phyloP scores from a whole-genome alignment of 2,329 filamentous ascomycete genomes.

The Sporothrix variecibatus region DNA sequence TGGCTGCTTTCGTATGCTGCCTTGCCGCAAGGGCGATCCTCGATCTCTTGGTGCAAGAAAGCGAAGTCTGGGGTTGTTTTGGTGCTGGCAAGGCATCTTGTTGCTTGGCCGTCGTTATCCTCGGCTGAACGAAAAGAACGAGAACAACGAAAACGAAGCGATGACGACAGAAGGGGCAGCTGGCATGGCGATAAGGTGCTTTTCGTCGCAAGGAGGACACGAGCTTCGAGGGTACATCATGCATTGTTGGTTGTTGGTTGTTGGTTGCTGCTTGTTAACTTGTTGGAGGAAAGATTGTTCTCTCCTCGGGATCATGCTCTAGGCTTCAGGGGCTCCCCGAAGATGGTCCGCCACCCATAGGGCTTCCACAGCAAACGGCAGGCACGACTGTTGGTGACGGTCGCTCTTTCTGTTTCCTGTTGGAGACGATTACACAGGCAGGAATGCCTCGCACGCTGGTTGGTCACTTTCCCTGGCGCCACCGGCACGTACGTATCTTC shows the following conservation, averaged over 20 bases:
- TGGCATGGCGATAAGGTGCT: not conserved
- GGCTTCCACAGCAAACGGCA: not conserved
- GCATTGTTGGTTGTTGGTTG: not conserved
- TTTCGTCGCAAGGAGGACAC: not conserved
- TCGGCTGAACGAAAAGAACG: slow-evolving; percentile 35
- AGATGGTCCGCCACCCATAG: not conserved
- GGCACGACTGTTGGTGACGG: not conserved
- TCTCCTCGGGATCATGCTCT: not conserved
- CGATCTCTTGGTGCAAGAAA: not conserved
- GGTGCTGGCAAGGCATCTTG: no score
- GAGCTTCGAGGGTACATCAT: not conserved
- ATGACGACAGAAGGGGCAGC: slow-evolving; percentile 13
- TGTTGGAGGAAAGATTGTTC: not conserved
- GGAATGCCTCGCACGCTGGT: slow-evolving; percentile 17
- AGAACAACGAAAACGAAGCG: not conserved
- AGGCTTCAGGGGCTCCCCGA: not conserved
- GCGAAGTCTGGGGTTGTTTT: not conserved
- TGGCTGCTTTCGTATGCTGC: not conserved
- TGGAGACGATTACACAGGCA: slow-evolving; percentile 9
- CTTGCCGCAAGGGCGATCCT: not conserved
- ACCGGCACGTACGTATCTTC: not conserved
- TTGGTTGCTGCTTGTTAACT: not conserved
- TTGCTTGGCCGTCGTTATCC: slow-evolving; percentile 32
- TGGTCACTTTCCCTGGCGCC: slow-evolving; percentile 8
- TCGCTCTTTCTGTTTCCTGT: not conserved